These are phyloP conservation scores for Bidens hawaiensis DNA, from an alignment of 140 eudicot genomes.

Conservation along the genomic window DNA sequence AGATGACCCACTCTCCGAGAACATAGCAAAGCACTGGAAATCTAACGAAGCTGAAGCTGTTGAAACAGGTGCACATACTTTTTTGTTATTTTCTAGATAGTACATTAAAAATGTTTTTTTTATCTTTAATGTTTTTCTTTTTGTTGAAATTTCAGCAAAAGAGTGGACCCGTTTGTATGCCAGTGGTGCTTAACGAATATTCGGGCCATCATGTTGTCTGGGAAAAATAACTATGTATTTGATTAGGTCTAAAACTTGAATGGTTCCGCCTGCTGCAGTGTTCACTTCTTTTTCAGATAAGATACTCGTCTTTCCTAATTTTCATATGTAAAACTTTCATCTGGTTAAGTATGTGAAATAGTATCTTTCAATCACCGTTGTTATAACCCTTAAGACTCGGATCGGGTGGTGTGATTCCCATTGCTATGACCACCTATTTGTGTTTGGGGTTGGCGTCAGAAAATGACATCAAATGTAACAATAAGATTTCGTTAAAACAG, in stretches of 20 bases:
- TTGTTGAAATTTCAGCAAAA: constrained; percentile 22
- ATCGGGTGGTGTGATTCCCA: not conserved
- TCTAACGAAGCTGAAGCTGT: constrained; percentile 71
- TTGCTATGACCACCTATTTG: not conserved
- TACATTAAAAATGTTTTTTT: not conserved
- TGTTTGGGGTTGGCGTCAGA: not conserved
- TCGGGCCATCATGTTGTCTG: constrained; percentile 2
- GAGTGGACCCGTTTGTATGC: constrained; percentile 48
- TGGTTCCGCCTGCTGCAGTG: constrained; percentile 24
- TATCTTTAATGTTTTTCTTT: not conserved
- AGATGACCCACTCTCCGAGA: constrained; percentile 72
- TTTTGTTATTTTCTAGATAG: not conserved
- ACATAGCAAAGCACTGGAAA: constrained; percentile 75
- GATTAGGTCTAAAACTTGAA: constrained; percentile 28
- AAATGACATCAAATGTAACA: not conserved
- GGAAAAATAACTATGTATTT: constrained; percentile 29
- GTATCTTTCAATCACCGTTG: not conserved
- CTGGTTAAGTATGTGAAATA: not conserved
- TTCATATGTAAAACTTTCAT: not conserved
- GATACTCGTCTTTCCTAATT: not conserved
- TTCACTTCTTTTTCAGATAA: constrained; percentile 16
- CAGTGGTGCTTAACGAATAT: constrained; percentile 31
- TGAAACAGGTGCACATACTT: constrained; percentile 45
- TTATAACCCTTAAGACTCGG: not conserved
- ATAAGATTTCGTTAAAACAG: not conserved